Evolutionary conservation across 2,329 filamentous ascomycete genomes (phyloP).

Genomic region (Colletotrichum brevisporum): DNA sequence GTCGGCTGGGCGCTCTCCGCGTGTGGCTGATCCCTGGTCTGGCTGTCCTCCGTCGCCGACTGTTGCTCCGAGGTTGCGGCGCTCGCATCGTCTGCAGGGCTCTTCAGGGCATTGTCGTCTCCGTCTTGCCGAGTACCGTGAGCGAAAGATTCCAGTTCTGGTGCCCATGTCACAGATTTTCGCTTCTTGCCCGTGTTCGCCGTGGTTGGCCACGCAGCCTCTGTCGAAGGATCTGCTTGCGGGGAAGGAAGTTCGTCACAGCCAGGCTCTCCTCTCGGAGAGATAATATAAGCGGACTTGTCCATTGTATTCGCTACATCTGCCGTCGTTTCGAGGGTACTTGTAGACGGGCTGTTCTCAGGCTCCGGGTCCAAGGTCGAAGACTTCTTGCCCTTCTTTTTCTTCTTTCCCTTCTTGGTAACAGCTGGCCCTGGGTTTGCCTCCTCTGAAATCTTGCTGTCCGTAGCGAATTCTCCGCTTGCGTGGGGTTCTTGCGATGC

Average conservation of each 20-base stretch:
- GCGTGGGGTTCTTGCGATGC: conserved; percentile 27
- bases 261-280: conserved; percentile 37
- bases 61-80: background rate
- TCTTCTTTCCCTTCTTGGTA: conserved; percentile 53
- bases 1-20: conserved; percentile 7
- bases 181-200: conserved; percentile 28
- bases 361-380: conserved; percentile 39
- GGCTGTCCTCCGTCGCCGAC: conserved; percentile 1
- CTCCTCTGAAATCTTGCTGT: conserved; percentile 37
- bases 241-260: conserved; percentile 32
- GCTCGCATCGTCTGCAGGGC: background rate
- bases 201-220: conserved; percentile 23
- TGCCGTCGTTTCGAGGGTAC: conserved; percentile 37
- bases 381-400: conserved; percentile 53
- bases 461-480: conserved; percentile 36
- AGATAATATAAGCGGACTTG: conserved; percentile 39
- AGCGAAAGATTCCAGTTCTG: conserved; percentile 28
- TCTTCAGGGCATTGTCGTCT: background rate
- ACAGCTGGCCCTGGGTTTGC: conserved; percentile 44
- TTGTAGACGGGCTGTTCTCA: conserved; percentile 37
- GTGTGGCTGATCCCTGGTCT: conserved; percentile 1
- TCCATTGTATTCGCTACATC: conserved; percentile 42
- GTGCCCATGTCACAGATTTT: conserved; percentile 40
- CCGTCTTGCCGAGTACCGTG: background rate
- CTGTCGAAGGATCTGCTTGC: conserved; percentile 31